Conservation (phyloP, 345 rosid species). For the Salix koriyanagi region DNA sequence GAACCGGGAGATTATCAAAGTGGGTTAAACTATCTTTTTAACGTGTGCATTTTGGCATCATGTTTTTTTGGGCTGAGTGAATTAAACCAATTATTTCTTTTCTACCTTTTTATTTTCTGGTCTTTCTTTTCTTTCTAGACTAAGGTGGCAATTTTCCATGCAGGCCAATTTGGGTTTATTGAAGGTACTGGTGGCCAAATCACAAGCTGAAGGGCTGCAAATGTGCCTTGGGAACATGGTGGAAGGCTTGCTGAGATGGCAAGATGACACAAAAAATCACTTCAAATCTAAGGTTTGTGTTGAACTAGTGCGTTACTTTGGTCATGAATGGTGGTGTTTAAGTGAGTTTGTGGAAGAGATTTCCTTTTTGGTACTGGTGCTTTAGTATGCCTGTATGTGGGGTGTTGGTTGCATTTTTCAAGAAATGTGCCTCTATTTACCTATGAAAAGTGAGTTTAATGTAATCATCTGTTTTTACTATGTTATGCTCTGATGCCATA, state of each 20-base stretch:
- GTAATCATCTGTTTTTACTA: too few relatives aligned
- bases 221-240: constrained; percentile 66
- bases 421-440: neutral
- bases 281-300: constrained; percentile 79
- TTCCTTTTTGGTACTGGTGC: neutral
- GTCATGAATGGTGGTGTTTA: neutral
- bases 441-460: too few relatives aligned
- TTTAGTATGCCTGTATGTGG: neutral
- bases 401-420: neutral
- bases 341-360: neutral
- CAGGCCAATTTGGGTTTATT: constrained; percentile 93
- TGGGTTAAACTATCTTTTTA: constrained; percentile 24
- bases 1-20: constrained; percentile 86
- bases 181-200: constrained; percentile 90
- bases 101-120: neutral
- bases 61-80: neutral
- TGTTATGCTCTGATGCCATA: too few relatives aligned
- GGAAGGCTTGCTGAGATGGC: constrained; percentile 86
- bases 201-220: constrained; percentile 74
- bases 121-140: neutral
- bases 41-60: neutral
- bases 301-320: neutral
- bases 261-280: constrained; percentile 71
- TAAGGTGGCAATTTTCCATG: constrained; percentile 19
- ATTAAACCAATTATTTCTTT: neutral